Evolutionary conservation across 2,329 filamentous ascomycete genomes (phyloP), one percentile per base, ranked within the genome.

Genomic region (Fusarium graminum): DNA sequence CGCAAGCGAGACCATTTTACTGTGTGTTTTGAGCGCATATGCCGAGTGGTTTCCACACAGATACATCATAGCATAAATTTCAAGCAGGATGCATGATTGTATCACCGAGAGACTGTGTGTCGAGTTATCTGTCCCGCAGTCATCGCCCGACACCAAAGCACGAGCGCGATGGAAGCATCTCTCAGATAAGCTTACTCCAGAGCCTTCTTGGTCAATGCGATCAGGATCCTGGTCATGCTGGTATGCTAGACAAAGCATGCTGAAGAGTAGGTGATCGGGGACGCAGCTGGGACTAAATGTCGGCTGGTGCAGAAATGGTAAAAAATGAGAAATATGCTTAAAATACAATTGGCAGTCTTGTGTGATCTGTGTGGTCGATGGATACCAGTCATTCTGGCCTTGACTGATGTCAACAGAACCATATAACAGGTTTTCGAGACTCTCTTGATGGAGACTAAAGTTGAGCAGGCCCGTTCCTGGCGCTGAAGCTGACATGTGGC

Each of bases 11-110:
- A 81, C 78, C 72, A 80, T 79, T 11, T 72, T 75, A 0, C 76
- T 74, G 50, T 82, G 80, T 69, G 80, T 77, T 28, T 77, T 76
- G 13, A 79, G 72, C 4, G 75, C 78, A 25, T 74, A 74, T 3
- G 71, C 65, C 1, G 78, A 79, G 46, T 76, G 65, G 2, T 72
- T 58, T 1, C 78, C 77, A 58, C 78, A 80, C 25, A 80, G 72
- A 52, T 80, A 81, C 73, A 81, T 77, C 73, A 80, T 80, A n/a
- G 79, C 74, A 50, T 73, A 80, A 9, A 80, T 76, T 47, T 81
- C 74, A 3, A 81, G 74, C 8, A 82, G 66, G 3, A 80, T 55
- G 28, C 79, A 78, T 4, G 77, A 67, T 54, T 82, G 80, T 0
- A 81, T 72, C 14, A 77, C 59, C 7, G 67, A 51, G 9, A 77